Evolutionary conservation across 2,329 filamentous ascomycete species (phyloP).

Genomic region (Chaetothyriales sp.): DNA sequence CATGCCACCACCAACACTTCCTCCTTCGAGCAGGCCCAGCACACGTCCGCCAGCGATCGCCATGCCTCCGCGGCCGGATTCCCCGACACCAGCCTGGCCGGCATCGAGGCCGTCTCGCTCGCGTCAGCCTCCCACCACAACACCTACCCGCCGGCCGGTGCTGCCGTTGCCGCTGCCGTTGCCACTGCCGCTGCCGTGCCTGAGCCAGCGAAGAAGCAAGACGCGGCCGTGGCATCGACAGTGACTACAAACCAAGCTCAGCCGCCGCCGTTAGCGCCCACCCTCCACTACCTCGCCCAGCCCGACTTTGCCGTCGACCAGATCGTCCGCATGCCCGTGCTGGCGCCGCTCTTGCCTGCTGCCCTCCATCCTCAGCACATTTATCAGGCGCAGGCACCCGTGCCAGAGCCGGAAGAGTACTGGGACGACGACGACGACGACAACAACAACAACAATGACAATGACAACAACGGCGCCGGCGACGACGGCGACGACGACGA

Average conservation of each 20-base stretch:
- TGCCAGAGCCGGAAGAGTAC: slow-evolving; percentile 52
- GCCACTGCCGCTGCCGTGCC: background rate
- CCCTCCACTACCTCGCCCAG: background rate
- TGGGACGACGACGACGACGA: slow-evolving; percentile 62
- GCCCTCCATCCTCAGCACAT: slow-evolving; percentile 12
- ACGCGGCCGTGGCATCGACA: background rate
- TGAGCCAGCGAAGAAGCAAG: background rate
- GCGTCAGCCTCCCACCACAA: background rate
- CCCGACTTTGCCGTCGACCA: background rate
- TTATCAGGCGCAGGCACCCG: slow-evolving; percentile 13
- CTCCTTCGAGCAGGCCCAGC: background rate
- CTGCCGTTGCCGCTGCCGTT: background rate
- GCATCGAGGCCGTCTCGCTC: slow-evolving; percentile 12
- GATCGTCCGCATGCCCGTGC: background rate
- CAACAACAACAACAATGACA: too few relatives aligned
- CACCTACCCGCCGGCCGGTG: background rate
- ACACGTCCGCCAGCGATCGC: background rate
- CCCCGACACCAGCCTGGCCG: slow-evolving; percentile 15
- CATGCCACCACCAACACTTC: background rate
- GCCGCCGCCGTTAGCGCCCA: background rate
- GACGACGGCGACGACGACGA: slow-evolving; percentile 56
- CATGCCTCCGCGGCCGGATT: background rate
- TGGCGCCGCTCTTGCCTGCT: slow-evolving; percentile 3
- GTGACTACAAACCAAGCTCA: background rate
- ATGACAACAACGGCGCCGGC: too few relatives aligned